These are phyloP conservation scores for Beauveria pseudobassiana DNA, from an alignment of 2,329 filamentous ascomycete genomes.

Conservation along the genomic window DNA sequence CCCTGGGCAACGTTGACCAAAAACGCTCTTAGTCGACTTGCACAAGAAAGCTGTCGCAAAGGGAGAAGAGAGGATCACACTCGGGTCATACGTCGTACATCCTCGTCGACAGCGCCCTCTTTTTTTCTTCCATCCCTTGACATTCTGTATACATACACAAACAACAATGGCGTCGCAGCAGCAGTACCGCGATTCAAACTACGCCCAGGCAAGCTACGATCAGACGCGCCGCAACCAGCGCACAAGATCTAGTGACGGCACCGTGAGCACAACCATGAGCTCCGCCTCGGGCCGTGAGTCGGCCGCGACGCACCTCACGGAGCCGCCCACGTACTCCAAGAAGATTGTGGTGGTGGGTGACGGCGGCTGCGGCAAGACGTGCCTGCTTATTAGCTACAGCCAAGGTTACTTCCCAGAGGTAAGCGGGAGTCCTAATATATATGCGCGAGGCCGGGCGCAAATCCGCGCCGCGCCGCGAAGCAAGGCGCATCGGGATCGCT, in stretches of 20 bases:
- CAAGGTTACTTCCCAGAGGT: slow-evolving; percentile 99
- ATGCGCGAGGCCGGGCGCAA: background rate
- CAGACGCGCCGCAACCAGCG: slow-evolving; percentile 40
- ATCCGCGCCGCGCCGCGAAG: background rate
- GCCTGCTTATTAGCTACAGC: slow-evolving; percentile 95
- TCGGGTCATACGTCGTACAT: background rate
- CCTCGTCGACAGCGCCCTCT: background rate
- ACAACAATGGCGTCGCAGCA: slow-evolving; percentile 44
- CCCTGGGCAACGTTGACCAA: slow-evolving; percentile 7
- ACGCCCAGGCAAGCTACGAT: slow-evolving; percentile 32
- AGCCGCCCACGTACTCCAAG: slow-evolving; percentile 90
- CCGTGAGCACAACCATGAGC: slow-evolving; percentile 78
- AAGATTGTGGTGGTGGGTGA: slow-evolving; percentile 99
- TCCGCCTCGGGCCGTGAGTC: slow-evolving; percentile 68
- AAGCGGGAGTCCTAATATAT: slow-evolving; percentile 22
- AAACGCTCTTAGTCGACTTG: background rate
- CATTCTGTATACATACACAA: background rate
- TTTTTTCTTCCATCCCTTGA: background rate
- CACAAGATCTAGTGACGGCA: slow-evolving; percentile 76
- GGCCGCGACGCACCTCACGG: slow-evolving; percentile 76
- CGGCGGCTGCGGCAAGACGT: slow-evolving; percentile 97
- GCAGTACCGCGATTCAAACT: slow-evolving; percentile 48
- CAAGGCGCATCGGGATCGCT: slow-evolving; percentile 5
- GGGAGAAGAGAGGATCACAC: background rate
- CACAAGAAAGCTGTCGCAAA: background rate